Evolutionary conservation across 306 rosid species (phyloP), one percentile per base, ranked within the genome.

Genomic region (Malus fusca): DNA sequence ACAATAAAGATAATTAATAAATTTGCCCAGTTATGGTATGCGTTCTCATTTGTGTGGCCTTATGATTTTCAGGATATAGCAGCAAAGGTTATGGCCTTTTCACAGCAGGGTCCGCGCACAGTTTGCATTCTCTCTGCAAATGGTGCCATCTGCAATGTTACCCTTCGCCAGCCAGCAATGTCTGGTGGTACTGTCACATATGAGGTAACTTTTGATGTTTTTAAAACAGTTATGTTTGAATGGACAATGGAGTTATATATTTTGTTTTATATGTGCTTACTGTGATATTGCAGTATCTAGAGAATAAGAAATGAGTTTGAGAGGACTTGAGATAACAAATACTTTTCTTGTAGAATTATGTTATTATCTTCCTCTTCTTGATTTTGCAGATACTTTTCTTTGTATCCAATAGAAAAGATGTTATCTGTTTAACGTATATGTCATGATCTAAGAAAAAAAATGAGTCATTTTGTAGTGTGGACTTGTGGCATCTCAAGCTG

Each of bases 91-190:
- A 25, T 77, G 83, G 75, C 88, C 64, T 82, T 88, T 56, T 85
- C 85, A 66, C 85, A 89, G 61, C 89, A 86, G 87, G 97, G 89
- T 67, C 88, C 92, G 5, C 82, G 93, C 25, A 56, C 90, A 3
- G 84, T 90, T 60, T 85, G 85, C 78, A 87, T 90, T 80, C 87
- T 95, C 69, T 85, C 97, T 75, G 97, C 96, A 23, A 73, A 77
- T 68, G 99, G 99, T 77, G 85, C 89, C 11, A 22, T 90, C 63
- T 21, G 90, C 72, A 88, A 77, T 82, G 97, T 84, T 61, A 75
- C 90, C 64, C 85, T 95, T 77, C 78, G 87, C 19, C 96, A 88
- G 66, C 69, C 88, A 3, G 73, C 87, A 23, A 51, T 46, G 66
- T 74, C 85, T 30, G 88, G 88, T 81, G 86, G 88, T 10, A 78